Evolutionary conservation across 306 rosid species (phyloP), one percentile per base, ranked within the genome.

Genomic region (Spatholobus suberectus): DNA sequence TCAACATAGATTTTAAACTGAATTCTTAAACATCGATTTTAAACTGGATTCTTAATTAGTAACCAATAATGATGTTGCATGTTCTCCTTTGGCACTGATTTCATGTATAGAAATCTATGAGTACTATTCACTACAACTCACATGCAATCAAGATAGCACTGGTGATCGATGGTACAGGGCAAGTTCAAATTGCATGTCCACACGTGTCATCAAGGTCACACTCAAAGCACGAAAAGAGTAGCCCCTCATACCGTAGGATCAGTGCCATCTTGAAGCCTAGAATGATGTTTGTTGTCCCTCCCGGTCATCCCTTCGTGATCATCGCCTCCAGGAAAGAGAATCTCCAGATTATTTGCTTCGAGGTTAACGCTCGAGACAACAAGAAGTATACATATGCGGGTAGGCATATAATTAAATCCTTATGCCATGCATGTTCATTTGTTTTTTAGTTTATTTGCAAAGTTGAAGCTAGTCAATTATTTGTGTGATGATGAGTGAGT

Each of bases 111-210:
- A 88, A 92, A 27, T 85, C 81, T 21, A 93, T 87, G 96, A 24
- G 51, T 2, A 91, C 86, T 37, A 89, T 90, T 5, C 1, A 2
- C 4, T 90, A 90, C 85, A 71, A 86, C 87, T 58, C 96, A 27
- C 83, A 40, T 74, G 90, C 93, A 32, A 91, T 86, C 1, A 86
- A 86, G 73, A 89, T 93, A 13, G 73, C 87, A 23, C 0, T 89
- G 15, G 88, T 93, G 6, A 13, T 81, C 0, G 81, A 86, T 0
- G 97, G 97, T 0, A 75, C 51, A 51, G 96, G 97, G 8, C 11
- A n/a, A n/a, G 27, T 91, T 40, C 90, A 93, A 83, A 90, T 91
- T 87, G 90, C 85, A 24, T 90, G 92, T 11, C 97, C 94, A 9
- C 90, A 93, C 55, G 1, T 84, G 1, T 34, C 89, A 26, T 47